Conservation (phyloP, 352 stramenopile genomes). For the Pythium inflatum region DNA sequence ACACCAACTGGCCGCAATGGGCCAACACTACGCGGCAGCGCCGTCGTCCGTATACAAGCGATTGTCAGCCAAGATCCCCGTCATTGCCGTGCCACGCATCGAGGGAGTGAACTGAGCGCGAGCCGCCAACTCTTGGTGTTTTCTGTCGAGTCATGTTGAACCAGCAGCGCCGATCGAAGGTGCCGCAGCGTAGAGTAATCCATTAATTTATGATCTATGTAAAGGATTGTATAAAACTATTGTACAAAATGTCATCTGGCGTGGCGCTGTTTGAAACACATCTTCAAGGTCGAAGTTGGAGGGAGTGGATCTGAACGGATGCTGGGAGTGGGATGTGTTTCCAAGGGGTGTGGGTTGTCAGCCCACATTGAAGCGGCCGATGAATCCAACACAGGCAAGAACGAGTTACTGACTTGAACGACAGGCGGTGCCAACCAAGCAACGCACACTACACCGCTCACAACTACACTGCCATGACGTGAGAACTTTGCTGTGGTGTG, state of each 20-base stretch:
- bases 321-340: conserved; percentile 5
- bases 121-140: background rate
- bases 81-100: conserved; percentile 63
- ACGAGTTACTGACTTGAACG: background rate
- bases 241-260: background rate
- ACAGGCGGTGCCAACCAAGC: no score
- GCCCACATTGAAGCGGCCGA: conserved; percentile 17
- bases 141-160: conserved; percentile 16
- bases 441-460: no score
- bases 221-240: conserved; percentile 27
- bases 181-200: conserved; percentile 7
- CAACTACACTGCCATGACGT: no score
- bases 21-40: background rate
- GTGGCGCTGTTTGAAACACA: conserved; percentile 23
- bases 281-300: conserved; percentile 40
- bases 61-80: conserved; percentile 45
- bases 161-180: conserved; percentile 15
- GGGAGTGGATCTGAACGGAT: conserved; percentile 19
- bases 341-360: background rate
- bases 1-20: background rate
- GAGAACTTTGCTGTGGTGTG: no score
- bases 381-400: background rate
- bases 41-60: conserved; percentile 18
- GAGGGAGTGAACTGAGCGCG: conserved; percentile 62
- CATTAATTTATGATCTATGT: conserved; percentile 25